A percentile compares a stretch with the other conserved stretches of the same genome.
phyloP scores from a whole-genome alignment of 495 filamentous ascomycete species.

The Cairneyella variabilis region DNA sequence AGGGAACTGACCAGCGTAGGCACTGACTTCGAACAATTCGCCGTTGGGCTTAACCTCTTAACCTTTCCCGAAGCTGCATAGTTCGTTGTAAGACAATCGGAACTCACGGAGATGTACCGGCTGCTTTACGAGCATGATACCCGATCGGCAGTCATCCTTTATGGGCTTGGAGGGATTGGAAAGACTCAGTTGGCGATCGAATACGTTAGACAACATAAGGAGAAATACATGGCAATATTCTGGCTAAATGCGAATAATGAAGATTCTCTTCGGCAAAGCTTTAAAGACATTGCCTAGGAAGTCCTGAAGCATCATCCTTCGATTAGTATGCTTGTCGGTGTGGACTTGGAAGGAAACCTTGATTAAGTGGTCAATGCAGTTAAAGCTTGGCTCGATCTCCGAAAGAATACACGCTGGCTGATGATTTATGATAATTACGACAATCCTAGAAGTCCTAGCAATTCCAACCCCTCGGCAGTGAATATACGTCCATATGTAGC shows the following conservation, averaged over 20 bases:
- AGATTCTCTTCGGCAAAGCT: background rate
- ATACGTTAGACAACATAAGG: background rate
- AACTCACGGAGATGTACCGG: conserved; percentile 22
- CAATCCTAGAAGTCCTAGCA: conserved; percentile 35
- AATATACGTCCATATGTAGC: conserved; percentile 35
- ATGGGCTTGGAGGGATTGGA: background rate
- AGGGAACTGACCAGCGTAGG: too few relatives aligned
- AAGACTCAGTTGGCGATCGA: background rate
- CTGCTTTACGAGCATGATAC: conserved; percentile 9
- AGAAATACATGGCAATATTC: background rate
- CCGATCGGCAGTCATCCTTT: conserved; percentile 11
- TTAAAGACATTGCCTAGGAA: conserved; percentile 10
- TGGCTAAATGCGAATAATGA: background rate
- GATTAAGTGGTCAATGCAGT: conserved; percentile 27
- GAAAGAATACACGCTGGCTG: conserved; percentile 37
- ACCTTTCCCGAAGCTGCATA: background rate
- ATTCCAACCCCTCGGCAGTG: conserved; percentile 14
- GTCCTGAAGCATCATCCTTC: conserved; percentile 27
- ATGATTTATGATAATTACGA: conserved; percentile 41
- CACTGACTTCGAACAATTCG: too few relatives aligned
- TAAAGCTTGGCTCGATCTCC: conserved; percentile 34
- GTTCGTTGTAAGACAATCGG: conserved; percentile 13
- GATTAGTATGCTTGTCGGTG: conserved; percentile 11
- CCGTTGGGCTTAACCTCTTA: conserved; percentile 1
- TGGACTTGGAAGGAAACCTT: conserved; percentile 9